These are phyloP conservation scores for Salix brachista DNA, from an alignment of 345 rosid genomes.

Conservation along the genomic window DNA sequence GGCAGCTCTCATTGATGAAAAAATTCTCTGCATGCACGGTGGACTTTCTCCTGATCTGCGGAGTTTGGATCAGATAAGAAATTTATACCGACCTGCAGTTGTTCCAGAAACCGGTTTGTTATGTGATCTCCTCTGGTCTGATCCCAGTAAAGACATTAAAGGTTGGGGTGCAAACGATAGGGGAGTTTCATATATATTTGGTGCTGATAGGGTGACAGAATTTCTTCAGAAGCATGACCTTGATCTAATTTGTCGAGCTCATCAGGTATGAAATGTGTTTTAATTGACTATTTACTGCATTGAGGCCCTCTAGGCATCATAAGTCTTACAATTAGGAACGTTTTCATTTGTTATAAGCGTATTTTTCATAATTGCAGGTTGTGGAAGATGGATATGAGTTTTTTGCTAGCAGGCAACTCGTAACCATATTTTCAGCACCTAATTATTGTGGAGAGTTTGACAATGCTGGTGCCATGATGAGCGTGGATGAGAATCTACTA, in stretches of 20 bases:
- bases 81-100: constrained; percentile 13
- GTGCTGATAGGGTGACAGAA: constrained; percentile 25
- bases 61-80: constrained; percentile 23
- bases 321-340: no score
- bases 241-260: constrained; percentile 30
- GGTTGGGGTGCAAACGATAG: constrained; percentile 27
- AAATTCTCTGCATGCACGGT: constrained; percentile 32
- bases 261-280: constrained; percentile 18
- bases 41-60: constrained; percentile 30
- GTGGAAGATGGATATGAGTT: constrained; percentile 30
- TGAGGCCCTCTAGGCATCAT: no score
- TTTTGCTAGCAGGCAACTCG: constrained; percentile 19
- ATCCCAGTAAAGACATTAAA: constrained; percentile 22
- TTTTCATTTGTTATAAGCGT: no score
- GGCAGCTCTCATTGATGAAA: constrained; percentile 28
- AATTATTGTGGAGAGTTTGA: constrained; percentile 32
- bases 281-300: no score
- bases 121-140: constrained; percentile 34
- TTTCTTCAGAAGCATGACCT: constrained; percentile 27
- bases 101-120: constrained; percentile 22
- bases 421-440: constrained; percentile 30
- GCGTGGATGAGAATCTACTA: constrained; percentile 16
- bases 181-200: constrained; percentile 27
- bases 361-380: constrained; percentile 15
- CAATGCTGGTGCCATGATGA: constrained; percentile 32